These are phyloP conservation scores for Aspergillus mulundensis DNA, from an alignment of 495 filamentous ascomycete species.

Conservation along the genomic window DNA sequence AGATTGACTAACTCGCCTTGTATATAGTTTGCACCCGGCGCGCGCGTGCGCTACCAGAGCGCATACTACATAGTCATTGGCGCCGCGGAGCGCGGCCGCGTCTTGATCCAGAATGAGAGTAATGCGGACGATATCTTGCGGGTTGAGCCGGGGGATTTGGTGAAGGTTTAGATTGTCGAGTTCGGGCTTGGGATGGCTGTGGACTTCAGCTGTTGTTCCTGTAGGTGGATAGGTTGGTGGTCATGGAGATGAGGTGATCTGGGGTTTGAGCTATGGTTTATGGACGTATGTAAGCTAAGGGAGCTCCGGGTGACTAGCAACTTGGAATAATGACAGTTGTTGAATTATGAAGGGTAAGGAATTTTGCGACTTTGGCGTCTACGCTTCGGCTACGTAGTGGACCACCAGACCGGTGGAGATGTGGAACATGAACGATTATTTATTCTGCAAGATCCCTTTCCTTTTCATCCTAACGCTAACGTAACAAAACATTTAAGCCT, in stretches of 20 bases:
- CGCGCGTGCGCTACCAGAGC: slow-evolving; percentile 2
- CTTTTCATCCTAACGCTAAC: slow-evolving; percentile 14
- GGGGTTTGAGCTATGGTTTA: too few relatives aligned
- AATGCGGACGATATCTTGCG: not conserved
- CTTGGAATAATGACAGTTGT: too few relatives aligned
- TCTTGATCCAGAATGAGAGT: slow-evolving; percentile 3
- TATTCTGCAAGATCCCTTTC: slow-evolving; percentile 8
- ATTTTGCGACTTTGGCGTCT: too few relatives aligned
- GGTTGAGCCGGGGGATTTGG: not conserved
- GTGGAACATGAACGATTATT: slow-evolving; percentile 6
- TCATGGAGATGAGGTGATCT: too few relatives aligned
- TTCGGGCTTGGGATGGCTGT: not conserved
- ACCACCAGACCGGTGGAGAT: too few relatives aligned
- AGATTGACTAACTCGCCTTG: not conserved
- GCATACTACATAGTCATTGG: slow-evolving; percentile 1
- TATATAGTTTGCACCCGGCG: not conserved
- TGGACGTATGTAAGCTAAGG: too few relatives aligned
- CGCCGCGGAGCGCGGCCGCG: not conserved
- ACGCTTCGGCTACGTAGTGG: too few relatives aligned
- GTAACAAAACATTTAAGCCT: slow-evolving; percentile 38
- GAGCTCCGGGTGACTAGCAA: too few relatives aligned
- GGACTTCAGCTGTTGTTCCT: too few relatives aligned
- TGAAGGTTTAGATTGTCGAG: not conserved
- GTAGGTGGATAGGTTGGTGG: too few relatives aligned
- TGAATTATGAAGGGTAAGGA: too few relatives aligned